phyloP scores from a whole-genome alignment of 306 rosid species.

The Quercus berberidifolia region DNA sequence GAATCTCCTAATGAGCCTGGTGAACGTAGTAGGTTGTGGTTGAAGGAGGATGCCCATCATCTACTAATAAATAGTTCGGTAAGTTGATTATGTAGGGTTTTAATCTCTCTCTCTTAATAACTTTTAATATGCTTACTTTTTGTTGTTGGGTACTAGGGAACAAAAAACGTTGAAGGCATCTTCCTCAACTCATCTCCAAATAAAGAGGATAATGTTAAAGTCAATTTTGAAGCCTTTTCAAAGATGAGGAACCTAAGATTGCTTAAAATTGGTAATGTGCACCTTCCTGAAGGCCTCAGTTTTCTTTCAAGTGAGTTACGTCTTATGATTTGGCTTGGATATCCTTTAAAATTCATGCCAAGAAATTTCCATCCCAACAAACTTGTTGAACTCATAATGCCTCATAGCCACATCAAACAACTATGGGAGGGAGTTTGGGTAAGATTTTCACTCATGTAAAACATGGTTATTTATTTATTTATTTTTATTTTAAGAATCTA shows the following conservation, averaged over 20 bases:
- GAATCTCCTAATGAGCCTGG: not conserved
- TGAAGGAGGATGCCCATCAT: not conserved
- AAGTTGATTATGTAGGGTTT: not conserved
- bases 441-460: not conserved
- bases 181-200: not conserved
- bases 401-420: not conserved
- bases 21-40: not conserved
- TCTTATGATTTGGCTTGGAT: conserved; percentile 16
- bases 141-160: conserved; percentile 13
- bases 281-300: not conserved
- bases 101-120: not conserved
- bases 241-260: conserved; percentile 12
- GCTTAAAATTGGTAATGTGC: not conserved
- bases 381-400: conserved; percentile 16
- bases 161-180: conserved; percentile 17
- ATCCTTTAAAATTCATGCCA: conserved; percentile 28
- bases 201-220: not conserved
- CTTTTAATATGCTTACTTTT: too few species aligned
- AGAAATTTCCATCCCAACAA: not conserved
- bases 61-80: not conserved
- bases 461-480: not conserved
- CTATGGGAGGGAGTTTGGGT: conserved; percentile 29
- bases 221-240: not conserved
- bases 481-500: not conserved
- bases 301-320: conserved; percentile 7